A percentile compares a stretch with the other conserved stretches of the same genome.
These are phyloP conservation scores for Nicotiana paniculata DNA, from an alignment of 257 asterid genomes.

Conservation along the genomic window DNA sequence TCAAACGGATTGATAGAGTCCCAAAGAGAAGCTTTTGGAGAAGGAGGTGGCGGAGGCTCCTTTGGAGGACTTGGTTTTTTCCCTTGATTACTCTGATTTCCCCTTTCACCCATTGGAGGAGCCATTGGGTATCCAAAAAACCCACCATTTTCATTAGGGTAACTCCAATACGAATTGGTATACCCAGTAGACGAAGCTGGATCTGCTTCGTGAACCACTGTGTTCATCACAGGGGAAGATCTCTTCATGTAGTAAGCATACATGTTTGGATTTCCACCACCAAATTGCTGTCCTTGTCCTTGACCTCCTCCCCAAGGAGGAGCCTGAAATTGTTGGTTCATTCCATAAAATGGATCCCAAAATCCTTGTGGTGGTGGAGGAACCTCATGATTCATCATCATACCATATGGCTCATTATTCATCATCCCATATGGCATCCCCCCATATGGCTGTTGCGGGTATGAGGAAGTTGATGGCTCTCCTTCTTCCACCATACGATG, in stretches of 20 bases:
- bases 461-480: constrained; percentile 4
- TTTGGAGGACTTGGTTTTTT: constrained; percentile 29
- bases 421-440: not conserved
- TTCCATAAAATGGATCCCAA: constrained; percentile 15
- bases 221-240: constrained; percentile 51
- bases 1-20: constrained; percentile 77
- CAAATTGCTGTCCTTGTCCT: not conserved
- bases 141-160: constrained; percentile 37
- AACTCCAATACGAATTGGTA: constrained; percentile 49
- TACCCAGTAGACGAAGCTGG: constrained; percentile 46
- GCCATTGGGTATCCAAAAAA: constrained; percentile 34
- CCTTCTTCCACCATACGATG: not conserved
- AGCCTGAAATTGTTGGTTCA: constrained; percentile 15
- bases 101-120: constrained; percentile 8
- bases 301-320: constrained; percentile 12
- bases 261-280: constrained; percentile 20
- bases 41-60: constrained; percentile 87
- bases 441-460: constrained; percentile 20
- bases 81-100: constrained; percentile 19
- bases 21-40: constrained; percentile 75
- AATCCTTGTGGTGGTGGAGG: constrained; percentile 17
- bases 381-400: constrained; percentile 16
- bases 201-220: constrained; percentile 68
- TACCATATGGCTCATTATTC: not conserved
- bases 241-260: constrained; percentile 75